Percentiles rank a stretch among this genome's conserved stretches.
phyloP scores from a whole-genome alignment of 2,329 filamentous ascomycete species.

The Daldinia eschscholtzii region DNA sequence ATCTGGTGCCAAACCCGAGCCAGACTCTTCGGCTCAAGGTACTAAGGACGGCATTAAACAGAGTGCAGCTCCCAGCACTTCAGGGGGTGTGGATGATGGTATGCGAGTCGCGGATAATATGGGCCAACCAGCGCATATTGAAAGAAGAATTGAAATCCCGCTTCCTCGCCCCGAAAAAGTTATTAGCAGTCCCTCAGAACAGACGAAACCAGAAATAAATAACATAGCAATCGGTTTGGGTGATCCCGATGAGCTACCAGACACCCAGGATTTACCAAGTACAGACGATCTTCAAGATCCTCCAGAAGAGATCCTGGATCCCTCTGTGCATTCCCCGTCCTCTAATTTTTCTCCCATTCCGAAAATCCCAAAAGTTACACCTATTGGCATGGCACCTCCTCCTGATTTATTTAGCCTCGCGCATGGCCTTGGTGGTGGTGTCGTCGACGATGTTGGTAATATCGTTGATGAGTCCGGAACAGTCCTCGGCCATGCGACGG shows the following conservation, averaged over 20 bases:
- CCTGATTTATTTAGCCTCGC: slow-evolving; percentile 54
- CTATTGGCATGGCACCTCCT: slow-evolving; percentile 53
- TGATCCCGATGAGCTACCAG: slow-evolving; percentile 45
- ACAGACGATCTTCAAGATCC: slow-evolving; percentile 50
- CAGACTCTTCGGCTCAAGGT: background rate
- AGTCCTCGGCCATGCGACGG: slow-evolving; percentile 65
- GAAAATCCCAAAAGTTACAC: slow-evolving; percentile 58
- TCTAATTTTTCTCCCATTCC: slow-evolving; percentile 58
- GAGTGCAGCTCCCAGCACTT: background rate
- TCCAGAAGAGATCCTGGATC: slow-evolving; percentile 53
- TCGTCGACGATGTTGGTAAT: slow-evolving; percentile 67
- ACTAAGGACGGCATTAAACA: background rate
- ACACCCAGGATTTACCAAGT: slow-evolving; percentile 43
- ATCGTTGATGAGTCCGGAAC: slow-evolving; percentile 63
- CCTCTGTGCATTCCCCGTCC: slow-evolving; percentile 52
- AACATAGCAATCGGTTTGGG: slow-evolving; percentile 40
- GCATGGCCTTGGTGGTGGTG: slow-evolving; percentile 60
- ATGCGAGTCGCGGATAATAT: slow-evolving; percentile 49
- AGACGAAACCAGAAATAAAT: slow-evolving; percentile 29
- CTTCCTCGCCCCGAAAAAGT: slow-evolving; percentile 46
- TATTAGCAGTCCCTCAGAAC: slow-evolving; percentile 30
- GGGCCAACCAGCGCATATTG: slow-evolving; percentile 50
- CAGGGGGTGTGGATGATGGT: slow-evolving; percentile 12
- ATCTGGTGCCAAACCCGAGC: slow-evolving; percentile 10
- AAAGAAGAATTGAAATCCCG: slow-evolving; percentile 52